phyloP scores from a whole-genome alignment of 495 filamentous ascomycete species.

The Neurospora sp. region DNA sequence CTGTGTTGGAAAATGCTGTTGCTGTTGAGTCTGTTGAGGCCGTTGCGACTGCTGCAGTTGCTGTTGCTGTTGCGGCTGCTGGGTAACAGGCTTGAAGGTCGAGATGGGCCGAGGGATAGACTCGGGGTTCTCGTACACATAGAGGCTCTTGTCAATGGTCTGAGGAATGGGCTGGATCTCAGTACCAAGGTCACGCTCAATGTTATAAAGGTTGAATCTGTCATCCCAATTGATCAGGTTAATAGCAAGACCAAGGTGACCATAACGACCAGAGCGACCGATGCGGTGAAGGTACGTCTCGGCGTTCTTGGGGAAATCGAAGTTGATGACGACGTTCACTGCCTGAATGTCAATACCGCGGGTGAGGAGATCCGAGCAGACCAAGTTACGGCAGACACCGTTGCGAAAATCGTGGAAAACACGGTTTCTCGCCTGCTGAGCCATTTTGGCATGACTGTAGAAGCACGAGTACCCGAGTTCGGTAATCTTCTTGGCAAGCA shows the following conservation, averaged over 20 bases:
- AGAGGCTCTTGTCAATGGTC: slow-evolving; percentile 93
- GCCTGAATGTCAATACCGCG: slow-evolving; percentile 99
- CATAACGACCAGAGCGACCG: slow-evolving; percentile 92
- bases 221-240: slow-evolving; percentile 99
- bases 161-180: slow-evolving; percentile 94
- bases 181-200: slow-evolving; percentile 92
- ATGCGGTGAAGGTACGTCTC: slow-evolving; percentile 99
- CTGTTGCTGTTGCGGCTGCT: slow-evolving; percentile 20
- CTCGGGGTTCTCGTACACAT: slow-evolving; percentile 95
- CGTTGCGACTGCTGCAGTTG: slow-evolving; percentile 19
- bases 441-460: slow-evolving; percentile 97
- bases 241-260: slow-evolving; percentile 93
- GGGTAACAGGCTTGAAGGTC: slow-evolving; percentile 27
- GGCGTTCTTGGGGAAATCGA: slow-evolving; percentile 98
- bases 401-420: slow-evolving; percentile 99
- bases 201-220: slow-evolving; percentile 96
- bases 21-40: slow-evolving; percentile 12
- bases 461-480: slow-evolving; percentile 99
- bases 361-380: slow-evolving; percentile 95
- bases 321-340: slow-evolving; percentile 99
- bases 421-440: slow-evolving; percentile 92
- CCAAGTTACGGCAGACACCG: slow-evolving; percentile 92
- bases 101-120: slow-evolving; percentile 72
- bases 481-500: slow-evolving; percentile 98
- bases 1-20: slow-evolving; percentile 8